Evolutionary conservation across 129 eudicot species (phyloP).

Genomic region (Smallanthus sonchifolius): DNA sequence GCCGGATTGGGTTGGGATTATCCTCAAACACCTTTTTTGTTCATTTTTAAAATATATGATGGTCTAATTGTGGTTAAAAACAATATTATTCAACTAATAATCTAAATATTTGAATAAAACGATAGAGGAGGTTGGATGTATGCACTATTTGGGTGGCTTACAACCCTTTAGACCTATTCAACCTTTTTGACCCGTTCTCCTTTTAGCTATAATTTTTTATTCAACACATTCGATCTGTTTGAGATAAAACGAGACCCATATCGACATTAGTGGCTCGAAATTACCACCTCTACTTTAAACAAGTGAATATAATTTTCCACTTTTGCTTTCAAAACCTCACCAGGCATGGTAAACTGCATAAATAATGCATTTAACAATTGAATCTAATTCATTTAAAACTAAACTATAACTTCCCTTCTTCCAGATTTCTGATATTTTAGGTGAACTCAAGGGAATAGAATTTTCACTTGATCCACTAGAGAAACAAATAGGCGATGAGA

Average conservation of each 20-base stretch:
- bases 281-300: neutral
- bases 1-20: neutral
- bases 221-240: neutral
- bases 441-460: conserved; percentile 56
- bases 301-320: neutral
- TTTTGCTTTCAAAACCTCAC: neutral
- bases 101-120: neutral
- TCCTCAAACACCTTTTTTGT: neutral
- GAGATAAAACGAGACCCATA: neutral
- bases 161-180: neutral
- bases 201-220: neutral
- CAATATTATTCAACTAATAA: neutral
- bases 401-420: conserved; percentile 5
- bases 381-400: neutral
- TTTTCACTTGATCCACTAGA: conserved; percentile 78
- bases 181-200: neutral
- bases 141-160: neutral
- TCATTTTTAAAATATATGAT: neutral
- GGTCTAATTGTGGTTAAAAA: neutral
- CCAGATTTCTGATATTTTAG: conserved; percentile 67
- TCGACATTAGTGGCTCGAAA: neutral
- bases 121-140: neutral
- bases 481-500: conserved; percentile 86
- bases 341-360: neutral
- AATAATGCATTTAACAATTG: neutral